These are phyloP conservation scores for Phytophthora quininea DNA, from an alignment of 352 stramenopile species.

Conservation along the genomic window DNA sequence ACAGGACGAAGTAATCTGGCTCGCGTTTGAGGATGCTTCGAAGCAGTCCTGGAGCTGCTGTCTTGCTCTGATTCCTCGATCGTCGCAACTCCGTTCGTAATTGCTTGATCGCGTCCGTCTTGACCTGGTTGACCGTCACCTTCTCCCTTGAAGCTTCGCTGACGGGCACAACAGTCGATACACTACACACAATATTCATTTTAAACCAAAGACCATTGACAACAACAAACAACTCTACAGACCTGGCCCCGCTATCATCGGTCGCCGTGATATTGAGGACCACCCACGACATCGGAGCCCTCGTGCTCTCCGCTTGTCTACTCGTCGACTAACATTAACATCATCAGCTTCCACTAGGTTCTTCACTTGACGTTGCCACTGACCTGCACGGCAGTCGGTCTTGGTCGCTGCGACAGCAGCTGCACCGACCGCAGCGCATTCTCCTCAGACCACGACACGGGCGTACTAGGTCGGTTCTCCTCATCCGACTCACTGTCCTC, in stretches of 20 bases:
- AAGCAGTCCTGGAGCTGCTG: constrained; percentile 5
- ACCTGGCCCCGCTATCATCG: constrained; percentile 40
- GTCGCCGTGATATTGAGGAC: constrained; percentile 44
- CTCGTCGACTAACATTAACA: constrained; percentile 22
- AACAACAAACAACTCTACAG: neutral
- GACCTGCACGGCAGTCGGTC: constrained; percentile 38
- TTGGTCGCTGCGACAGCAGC: constrained; percentile 26
- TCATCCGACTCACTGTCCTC: constrained; percentile 48
- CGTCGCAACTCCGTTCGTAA: constrained; percentile 40
- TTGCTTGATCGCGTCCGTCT: constrained; percentile 60
- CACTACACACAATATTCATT: constrained; percentile 5
- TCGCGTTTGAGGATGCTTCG: constrained; percentile 32
- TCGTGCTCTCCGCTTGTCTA: constrained; percentile 15
- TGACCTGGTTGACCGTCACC: constrained; percentile 60
- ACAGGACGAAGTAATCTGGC: constrained; percentile 58
- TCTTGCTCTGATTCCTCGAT: constrained; percentile 8
- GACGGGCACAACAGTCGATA: constrained; percentile 48
- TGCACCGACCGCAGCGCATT: constrained; percentile 34
- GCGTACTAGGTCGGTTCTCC: constrained; percentile 25
- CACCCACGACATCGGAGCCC: constrained; percentile 29
- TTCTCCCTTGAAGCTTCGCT: constrained; percentile 38
- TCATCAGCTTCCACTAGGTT: neutral
- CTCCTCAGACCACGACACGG: constrained; percentile 29
- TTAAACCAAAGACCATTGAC: neutral
- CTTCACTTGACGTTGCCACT: constrained; percentile 26